phyloP scores from a whole-genome alignment of 2,329 filamentous ascomycete genomes.

The Aureobasidium leucospermi region DNA sequence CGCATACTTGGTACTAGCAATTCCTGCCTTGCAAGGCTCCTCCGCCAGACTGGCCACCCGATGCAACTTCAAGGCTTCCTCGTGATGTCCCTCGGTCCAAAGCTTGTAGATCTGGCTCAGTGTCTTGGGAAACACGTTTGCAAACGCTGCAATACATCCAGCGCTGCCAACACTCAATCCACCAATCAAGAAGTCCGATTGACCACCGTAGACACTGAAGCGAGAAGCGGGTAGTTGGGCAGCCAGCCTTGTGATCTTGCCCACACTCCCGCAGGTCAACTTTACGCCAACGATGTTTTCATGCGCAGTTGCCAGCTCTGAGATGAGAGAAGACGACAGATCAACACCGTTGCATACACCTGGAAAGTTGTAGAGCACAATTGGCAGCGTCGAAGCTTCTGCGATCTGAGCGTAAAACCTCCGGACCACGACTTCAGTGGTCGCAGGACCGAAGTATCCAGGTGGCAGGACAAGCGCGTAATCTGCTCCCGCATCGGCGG shows the following conservation, averaged over 20 bases:
- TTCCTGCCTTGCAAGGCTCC: constrained; percentile 55
- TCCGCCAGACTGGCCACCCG: constrained; percentile 57
- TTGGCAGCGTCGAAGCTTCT: constrained; percentile 51
- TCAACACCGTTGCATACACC: constrained; percentile 62
- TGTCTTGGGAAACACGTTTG: constrained; percentile 49
- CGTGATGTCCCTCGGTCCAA: constrained; percentile 50
- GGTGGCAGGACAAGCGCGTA: constrained; percentile 38
- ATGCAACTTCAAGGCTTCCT: constrained; percentile 56
- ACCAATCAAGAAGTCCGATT: constrained; percentile 57
- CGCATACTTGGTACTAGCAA: constrained; percentile 63
- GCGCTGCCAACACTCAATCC: constrained; percentile 40
- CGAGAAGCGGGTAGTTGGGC: constrained; percentile 45
- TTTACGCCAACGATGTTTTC: constrained; percentile 58
- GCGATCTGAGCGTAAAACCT: constrained; percentile 46
- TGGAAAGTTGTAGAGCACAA: constrained; percentile 67
- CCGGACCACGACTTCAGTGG: constrained; percentile 34
- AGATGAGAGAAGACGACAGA: constrained; percentile 57
- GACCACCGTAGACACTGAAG: constrained; percentile 60
- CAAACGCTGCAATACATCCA: constrained; percentile 47
- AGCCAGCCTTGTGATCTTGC: constrained; percentile 52
- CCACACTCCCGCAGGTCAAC: constrained; percentile 56
- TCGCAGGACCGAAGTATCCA: constrained; percentile 39
- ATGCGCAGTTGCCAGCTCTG: constrained; percentile 41
- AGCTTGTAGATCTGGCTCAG: constrained; percentile 53
- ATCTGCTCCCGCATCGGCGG: constrained; percentile 34